Base-by-base conservation (phyloP, 2,329 filamentous ascomycete species). In the Cladophialophora exuberans region DNA sequence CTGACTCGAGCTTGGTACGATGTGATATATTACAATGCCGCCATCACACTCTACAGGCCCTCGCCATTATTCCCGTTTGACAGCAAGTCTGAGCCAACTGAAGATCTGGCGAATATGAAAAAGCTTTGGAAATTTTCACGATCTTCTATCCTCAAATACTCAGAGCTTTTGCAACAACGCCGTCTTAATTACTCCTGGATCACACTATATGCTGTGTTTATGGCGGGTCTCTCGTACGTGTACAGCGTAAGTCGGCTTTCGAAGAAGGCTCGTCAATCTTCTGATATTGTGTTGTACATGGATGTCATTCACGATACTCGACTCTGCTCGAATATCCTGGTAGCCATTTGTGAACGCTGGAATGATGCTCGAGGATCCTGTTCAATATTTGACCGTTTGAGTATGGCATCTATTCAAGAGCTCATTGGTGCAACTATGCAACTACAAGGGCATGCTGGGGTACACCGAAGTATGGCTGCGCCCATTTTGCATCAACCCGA, bases 161-260 rank as follows among this genome's bases (percentile, higher is more conserved):
- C 75, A 0, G 70, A 69, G n/a, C 61, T 80, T 0, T 75, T 78
- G 39, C 70, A 72, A 6, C 73, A 72, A 0, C 67, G 74, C 3
- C 73, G 72, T 45, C 73, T 79, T 50, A 80, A 79, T 59, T 79
- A 74, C 31, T 56, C 53, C 6, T 80, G 77, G 77, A 73, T 79
- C 23, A 77, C 77, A 0, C 69, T 79, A 52, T 77, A 80, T 44
- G 70, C 73, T 0, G 69, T 79, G 1, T 80, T 80, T 61, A 72
- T 78, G 52, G 76, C 76, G 0, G 76, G 76, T 0, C 57, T 76
- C 0, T 72, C 73, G 0, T 78, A 76, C 44, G 69, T 78, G 2
- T 78, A 77, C 35, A 73, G 72, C 0, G 54, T 76, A 1, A 67
- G 73, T 0, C 26, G 18, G 41, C 22, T 23, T 3, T 28, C 44